phyloP scores from a whole-genome alignment of 768 basidiomycete species.

The Boletus rex-veris region DNA sequence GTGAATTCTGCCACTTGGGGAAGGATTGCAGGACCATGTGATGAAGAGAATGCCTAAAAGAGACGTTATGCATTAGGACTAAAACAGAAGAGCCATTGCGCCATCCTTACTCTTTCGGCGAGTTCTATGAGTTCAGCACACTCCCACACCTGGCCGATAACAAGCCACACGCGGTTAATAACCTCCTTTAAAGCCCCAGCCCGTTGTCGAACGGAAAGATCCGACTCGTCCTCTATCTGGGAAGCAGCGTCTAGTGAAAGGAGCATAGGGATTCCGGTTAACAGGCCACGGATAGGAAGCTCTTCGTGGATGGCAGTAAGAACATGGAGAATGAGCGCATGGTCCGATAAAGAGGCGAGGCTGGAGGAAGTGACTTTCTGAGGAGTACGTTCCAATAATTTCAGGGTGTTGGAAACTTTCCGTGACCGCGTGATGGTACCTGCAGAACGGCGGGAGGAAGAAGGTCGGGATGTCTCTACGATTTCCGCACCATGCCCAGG shows the following conservation, averaged over 20 bases:
- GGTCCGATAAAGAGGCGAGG: constrained; percentile 69
- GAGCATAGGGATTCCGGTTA: constrained; percentile 84
- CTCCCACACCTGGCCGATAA: constrained; percentile 71
- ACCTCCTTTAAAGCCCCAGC: constrained; percentile 58
- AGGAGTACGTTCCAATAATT: constrained; percentile 49
- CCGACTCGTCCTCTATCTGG: constrained; percentile 39
- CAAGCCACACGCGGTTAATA: constrained; percentile 60
- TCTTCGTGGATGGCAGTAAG: constrained; percentile 65
- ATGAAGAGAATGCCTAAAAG: constrained; percentile 43
- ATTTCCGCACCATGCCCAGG: constrained; percentile 19
- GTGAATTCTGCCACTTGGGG: constrained; percentile 34
- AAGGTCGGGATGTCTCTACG: constrained; percentile 28
- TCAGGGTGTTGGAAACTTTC: constrained; percentile 54
- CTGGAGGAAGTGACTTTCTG: constrained; percentile 40
- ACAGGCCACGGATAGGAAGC: constrained; percentile 69
- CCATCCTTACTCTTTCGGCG: constrained; percentile 51
- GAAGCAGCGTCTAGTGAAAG: constrained; percentile 63
- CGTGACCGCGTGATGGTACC: constrained; percentile 49
- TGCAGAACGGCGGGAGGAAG: constrained; percentile 47
- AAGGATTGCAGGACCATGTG: constrained; percentile 38
- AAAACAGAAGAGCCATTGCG: constrained; percentile 12
- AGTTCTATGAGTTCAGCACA: constrained; percentile 48
- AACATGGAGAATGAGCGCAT: constrained; percentile 64
- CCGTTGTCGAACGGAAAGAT: constrained; percentile 41
- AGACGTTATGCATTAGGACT: constrained; percentile 13